A percentile compares a stretch with the other conserved stretches of the same genome.
Evolutionary conservation across 2,329 filamentous ascomycete genomes (phyloP).

Genomic region (Xylariaceae sp.): DNA sequence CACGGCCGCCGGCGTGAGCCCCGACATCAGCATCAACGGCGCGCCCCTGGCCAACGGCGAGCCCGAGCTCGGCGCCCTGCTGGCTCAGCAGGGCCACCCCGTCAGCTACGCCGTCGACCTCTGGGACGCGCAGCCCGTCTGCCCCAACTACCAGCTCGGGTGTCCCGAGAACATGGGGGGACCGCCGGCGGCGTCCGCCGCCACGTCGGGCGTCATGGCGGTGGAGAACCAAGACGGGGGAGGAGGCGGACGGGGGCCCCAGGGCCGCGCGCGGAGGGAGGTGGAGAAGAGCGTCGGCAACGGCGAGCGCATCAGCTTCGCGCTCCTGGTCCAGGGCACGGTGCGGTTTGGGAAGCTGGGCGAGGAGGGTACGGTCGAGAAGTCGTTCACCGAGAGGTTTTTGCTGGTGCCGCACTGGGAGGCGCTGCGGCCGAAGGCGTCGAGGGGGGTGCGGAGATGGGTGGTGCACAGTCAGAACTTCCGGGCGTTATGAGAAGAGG

Average conservation of each 20-base stretch:
- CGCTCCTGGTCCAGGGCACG: constrained; percentile 69
- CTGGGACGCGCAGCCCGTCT: constrained; percentile 74
- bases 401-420: constrained; percentile 76
- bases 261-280: not conserved
- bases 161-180: constrained; percentile 39
- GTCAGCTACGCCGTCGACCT: constrained; percentile 69
- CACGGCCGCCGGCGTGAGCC: constrained; percentile 42
- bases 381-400: constrained; percentile 75
- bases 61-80: constrained; percentile 62
- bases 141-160: constrained; percentile 58
- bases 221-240: not conserved
- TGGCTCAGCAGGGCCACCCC: constrained; percentile 49
- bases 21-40: constrained; percentile 79
- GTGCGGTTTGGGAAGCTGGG: constrained; percentile 63
- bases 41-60: constrained; percentile 55
- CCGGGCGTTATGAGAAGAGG: constrained; percentile 41
- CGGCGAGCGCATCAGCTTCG: constrained; percentile 61
- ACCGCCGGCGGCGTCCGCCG: not conserved
- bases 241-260: not conserved
- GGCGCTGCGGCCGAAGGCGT: constrained; percentile 46
- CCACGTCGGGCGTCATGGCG: not conserved
- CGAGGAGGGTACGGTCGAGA: constrained; percentile 52
- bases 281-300: constrained; percentile 26
- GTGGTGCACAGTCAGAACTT: constrained; percentile 72
- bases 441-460: constrained; percentile 53